phyloP scores from a whole-genome alignment of 164 flowering plant genomes.

The Tetracentron sinense region DNA sequence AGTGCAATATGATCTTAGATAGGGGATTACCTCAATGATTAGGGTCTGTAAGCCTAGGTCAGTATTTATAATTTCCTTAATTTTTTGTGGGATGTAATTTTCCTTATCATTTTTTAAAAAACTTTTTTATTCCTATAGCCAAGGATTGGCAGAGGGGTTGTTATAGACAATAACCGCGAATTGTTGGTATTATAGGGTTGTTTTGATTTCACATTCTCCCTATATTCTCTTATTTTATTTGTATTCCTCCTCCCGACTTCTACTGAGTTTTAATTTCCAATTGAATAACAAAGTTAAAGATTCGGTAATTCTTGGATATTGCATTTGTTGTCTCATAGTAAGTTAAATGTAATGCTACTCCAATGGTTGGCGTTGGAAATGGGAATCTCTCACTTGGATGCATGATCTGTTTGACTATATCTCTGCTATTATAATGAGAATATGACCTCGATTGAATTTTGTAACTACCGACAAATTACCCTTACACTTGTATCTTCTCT shows the following conservation, averaged over 20 bases:
- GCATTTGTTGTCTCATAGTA: too few species aligned
- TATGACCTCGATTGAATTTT: too few species aligned
- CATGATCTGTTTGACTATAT: too few species aligned
- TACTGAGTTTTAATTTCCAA: neutral
- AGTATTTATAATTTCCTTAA: neutral
- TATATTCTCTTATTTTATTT: neutral
- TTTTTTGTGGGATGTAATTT: slow-evolving; percentile 4
- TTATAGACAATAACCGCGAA: slow-evolving; percentile 31
- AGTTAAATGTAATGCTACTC: too few species aligned
- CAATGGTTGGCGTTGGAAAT: too few species aligned
- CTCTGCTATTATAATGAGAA: too few species aligned
- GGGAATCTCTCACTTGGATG: too few species aligned
- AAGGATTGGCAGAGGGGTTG: slow-evolving; percentile 24
- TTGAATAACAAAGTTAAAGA: too few species aligned
- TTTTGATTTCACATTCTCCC: slow-evolving; percentile 2
- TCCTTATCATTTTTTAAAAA: slow-evolving; percentile 9
- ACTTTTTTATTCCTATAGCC: slow-evolving; percentile 16
- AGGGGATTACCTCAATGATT: slow-evolving; percentile 49
- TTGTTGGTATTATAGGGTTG: slow-evolving; percentile 12
- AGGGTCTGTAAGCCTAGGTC: slow-evolving; percentile 35
- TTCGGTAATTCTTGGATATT: too few species aligned
- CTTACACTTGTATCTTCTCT: too few species aligned
- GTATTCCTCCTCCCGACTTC: neutral
- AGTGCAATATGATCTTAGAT: slow-evolving; percentile 54
- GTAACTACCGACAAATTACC: too few species aligned